Percentiles rank a stretch among this genome's conserved stretches.
These are phyloP conservation scores for Aspergillus spinulosporus DNA, from an alignment of 2,329 filamentous ascomycete species.

Conservation along the genomic window DNA sequence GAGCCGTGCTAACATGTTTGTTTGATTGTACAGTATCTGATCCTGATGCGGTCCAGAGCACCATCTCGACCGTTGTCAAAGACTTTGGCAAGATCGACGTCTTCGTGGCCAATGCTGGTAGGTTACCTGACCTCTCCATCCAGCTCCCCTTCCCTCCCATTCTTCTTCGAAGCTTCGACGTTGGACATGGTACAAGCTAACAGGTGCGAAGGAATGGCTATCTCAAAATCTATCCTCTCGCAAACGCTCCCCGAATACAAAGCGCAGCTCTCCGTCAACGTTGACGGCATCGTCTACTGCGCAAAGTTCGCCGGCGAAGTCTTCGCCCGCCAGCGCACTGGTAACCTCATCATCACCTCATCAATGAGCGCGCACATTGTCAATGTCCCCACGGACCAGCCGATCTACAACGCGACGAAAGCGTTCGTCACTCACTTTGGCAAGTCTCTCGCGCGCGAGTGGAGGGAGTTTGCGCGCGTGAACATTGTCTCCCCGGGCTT, in stretches of 20 bases:
- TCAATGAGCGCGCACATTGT: constrained; percentile 54
- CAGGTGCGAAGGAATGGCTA: constrained; percentile 45
- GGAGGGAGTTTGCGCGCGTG: constrained; percentile 59
- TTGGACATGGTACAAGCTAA: constrained; percentile 4
- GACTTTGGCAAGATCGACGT: constrained; percentile 49
- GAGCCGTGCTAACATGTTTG: too few relatives aligned
- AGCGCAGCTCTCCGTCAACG: constrained; percentile 56
- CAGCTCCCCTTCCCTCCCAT: not conserved
- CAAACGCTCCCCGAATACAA: constrained; percentile 54
- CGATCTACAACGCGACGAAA: constrained; percentile 59
- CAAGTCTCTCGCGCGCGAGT: constrained; percentile 57
- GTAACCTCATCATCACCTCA: constrained; percentile 53
- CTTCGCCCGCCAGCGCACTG: constrained; percentile 45
- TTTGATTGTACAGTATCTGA: constrained; percentile 36
- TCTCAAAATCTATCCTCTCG: constrained; percentile 58
- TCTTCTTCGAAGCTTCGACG: too few relatives aligned
- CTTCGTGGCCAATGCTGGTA: constrained; percentile 48
- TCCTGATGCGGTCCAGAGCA: constrained; percentile 36
- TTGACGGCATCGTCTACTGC: constrained; percentile 52
- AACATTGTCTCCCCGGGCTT: constrained; percentile 58
- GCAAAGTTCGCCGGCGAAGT: constrained; percentile 48
- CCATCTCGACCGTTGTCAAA: constrained; percentile 36
- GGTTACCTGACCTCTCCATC: not conserved
- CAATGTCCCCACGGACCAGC: constrained; percentile 56
- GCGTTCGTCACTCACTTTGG: constrained; percentile 58